A percentile compares a stretch with the other conserved stretches of the same genome.
phyloP scores from a whole-genome alignment of 179 eudicot genomes.

The Corrigiola litoralis region DNA sequence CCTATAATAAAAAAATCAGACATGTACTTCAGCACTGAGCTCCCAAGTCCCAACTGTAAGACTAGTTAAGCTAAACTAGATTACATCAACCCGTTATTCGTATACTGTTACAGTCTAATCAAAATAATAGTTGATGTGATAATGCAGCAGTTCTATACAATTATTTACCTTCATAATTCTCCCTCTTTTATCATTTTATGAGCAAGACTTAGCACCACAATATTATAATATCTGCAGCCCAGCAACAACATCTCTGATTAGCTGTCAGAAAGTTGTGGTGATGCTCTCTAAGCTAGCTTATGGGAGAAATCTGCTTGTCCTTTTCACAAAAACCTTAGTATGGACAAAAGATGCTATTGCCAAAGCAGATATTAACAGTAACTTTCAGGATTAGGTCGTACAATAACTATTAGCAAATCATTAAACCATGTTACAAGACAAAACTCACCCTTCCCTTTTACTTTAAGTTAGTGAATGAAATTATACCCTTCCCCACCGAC shows the following conservation, averaged over 20 bases:
- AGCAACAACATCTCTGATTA: slow-evolving; percentile 18
- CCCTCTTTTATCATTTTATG: too few relatives aligned
- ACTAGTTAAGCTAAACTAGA: too few relatives aligned
- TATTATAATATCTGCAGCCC: too few relatives aligned
- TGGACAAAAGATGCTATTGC: slow-evolving; percentile 8
- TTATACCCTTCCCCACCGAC: slow-evolving; percentile 8
- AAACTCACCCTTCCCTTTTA: background rate
- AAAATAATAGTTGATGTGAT: too few relatives aligned
- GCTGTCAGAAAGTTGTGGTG: slow-evolving; percentile 22
- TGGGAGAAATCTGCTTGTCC: slow-evolving; percentile 23
- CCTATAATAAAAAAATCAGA: too few relatives aligned
- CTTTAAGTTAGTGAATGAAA: background rate
- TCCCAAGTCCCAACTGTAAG: too few relatives aligned
- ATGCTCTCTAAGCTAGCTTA: slow-evolving; percentile 7
- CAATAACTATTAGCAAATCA: slow-evolving; percentile 16
- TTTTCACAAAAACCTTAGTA: background rate
- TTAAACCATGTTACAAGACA: slow-evolving; percentile 22
- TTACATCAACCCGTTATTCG: too few relatives aligned
- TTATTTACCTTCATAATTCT: too few relatives aligned
- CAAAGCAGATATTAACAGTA: background rate
- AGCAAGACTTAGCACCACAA: too few relatives aligned
- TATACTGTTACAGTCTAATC: too few relatives aligned
- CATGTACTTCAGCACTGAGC: too few relatives aligned
- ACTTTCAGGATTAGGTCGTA: slow-evolving; percentile 7
- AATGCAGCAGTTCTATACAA: too few relatives aligned